Evolutionary conservation across 1,284 basidiomycete genomes (phyloP).

Genomic region (Cutaneotrichosporon sp.): DNA sequence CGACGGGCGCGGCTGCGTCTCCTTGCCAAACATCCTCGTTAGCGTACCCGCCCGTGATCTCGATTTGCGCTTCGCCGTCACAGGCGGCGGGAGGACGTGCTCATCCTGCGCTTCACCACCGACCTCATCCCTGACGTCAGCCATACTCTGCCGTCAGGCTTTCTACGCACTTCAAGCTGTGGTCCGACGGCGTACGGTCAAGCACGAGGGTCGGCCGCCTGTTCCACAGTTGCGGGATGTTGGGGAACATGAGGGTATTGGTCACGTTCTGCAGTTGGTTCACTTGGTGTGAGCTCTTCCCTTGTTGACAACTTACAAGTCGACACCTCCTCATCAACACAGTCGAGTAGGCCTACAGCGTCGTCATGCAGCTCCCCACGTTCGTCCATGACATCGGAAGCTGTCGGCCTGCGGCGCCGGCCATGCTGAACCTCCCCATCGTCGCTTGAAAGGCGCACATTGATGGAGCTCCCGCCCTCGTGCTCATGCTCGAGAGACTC

Average conservation of each 20-base stretch:
- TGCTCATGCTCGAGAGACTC: no score
- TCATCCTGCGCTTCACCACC: neutral
- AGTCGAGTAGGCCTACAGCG: constrained; percentile 40
- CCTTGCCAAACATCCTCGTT: neutral
- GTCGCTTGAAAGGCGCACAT: neutral
- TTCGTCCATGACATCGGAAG: neutral
- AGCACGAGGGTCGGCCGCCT: constrained; percentile 40
- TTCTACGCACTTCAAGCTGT: neutral
- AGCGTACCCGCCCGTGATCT: neutral
- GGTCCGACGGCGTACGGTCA: constrained; percentile 15
- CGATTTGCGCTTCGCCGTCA: neutral
- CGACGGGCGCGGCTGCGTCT: neutral
- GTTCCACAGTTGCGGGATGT: constrained; percentile 40
- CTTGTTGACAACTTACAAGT: constrained; percentile 29
- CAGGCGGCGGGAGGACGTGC: neutral
- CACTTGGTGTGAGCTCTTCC: constrained; percentile 27
- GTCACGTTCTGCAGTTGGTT: constrained; percentile 47
- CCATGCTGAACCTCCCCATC: neutral
- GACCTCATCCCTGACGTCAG: neutral
- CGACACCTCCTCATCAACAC: constrained; percentile 38
- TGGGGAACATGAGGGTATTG: constrained; percentile 45
- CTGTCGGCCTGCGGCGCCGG: neutral
- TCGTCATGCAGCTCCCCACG: constrained; percentile 24
- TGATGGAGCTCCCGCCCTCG: neutral
- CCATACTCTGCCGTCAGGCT: neutral